phyloP scores from a whole-genome alignment of 192 early-diverging fungal species.

The Backusella circina region DNA sequence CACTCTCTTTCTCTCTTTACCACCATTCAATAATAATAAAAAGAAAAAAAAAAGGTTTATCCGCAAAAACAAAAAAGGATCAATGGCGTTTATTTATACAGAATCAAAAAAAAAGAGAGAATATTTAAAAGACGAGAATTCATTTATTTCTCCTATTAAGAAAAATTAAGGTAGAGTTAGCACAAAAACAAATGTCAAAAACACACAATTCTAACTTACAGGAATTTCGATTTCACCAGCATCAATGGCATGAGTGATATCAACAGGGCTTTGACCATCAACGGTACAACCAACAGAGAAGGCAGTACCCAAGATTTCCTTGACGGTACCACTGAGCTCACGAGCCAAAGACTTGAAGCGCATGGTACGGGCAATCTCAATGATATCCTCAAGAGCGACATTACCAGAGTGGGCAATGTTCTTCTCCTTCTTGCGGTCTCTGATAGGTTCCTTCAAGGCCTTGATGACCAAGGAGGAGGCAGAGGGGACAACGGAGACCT shows the following conservation, averaged over 20 bases:
- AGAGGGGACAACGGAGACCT: conserved; percentile 93
- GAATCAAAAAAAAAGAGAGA: not conserved
- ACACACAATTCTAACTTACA: conserved; percentile 9
- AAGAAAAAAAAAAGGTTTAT: not conserved
- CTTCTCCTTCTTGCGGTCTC: conserved; percentile 99
- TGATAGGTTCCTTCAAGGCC: conserved; percentile 94
- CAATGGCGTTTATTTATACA: not conserved
- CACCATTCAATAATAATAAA: not conserved
- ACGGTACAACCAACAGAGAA: conserved; percentile 98
- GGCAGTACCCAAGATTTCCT: conserved; percentile 93
- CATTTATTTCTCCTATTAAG: conserved; percentile 18
- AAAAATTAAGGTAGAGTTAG: not conserved
- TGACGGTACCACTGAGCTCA: conserved; percentile 91
- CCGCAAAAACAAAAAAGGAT: not conserved
- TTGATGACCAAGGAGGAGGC: conserved; percentile 96
- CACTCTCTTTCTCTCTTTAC: not conserved
- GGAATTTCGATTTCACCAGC: conserved; percentile 82
- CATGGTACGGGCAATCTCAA: conserved; percentile 96
- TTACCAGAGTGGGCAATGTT: conserved; percentile 99
- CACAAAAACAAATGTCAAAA: not conserved
- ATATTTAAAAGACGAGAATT: conserved; percentile 1
- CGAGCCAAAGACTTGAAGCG: conserved; percentile 92
- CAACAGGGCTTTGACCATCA: conserved; percentile 90
- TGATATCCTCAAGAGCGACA: conserved; percentile 89
- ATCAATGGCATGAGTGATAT: conserved; percentile 81